Evolutionary conservation across 1,284 basidiomycete genomes (phyloP), one percentile per base, ranked within the genome.

Genomic region (Hymenochaete sp.): DNA sequence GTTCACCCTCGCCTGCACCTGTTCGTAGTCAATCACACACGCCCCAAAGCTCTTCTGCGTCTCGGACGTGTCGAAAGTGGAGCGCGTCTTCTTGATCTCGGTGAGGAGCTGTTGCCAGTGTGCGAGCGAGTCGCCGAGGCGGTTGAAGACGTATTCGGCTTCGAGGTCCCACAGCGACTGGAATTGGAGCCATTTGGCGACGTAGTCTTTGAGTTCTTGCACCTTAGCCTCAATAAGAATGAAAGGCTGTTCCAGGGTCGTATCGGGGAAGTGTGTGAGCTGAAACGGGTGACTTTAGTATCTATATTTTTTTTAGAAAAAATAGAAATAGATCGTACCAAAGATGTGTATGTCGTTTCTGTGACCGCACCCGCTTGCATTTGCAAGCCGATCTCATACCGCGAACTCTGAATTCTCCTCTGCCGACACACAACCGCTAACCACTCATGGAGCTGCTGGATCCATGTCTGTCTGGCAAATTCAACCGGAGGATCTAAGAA

Each of bases 151-250:
- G 58, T 87, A 87, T 72, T 98, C 95, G 11, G 93, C 78, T 64
- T 98, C 93, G 40, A 98, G 79, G 62, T 98, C 96, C 96, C 95
- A 98, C 0, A 98, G 73, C 0, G 93, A 95, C 64, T 98, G 96
- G 77, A 98, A 98, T 60, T 95, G 93, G 0, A 98, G 78, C 95
- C 96, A 98, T 67, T 96, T 96, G 53, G 75, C 85, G 42, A 98
- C 92, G 62, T 98, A 98, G 35, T 83, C 82, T 55, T 77, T 82
- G 44, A 98, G 75, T 52, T 89, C 80, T 49, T 82, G 79, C 6
- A 96, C 79, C 64, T 97, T 97, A 56, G 67, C 68, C 64, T 98
- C 93, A 57, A 98, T 84, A 13, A 97, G 72, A 0, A 76, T 66
- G 58, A 98, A 92, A 0, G 95, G 92, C 33, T 79, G 78, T 55